Percentiles rank a stretch among this genome's conserved stretches.
Evolutionary conservation across 345 rosid genomes (phyloP).

Genomic region (Lenwebbia sp.): DNA sequence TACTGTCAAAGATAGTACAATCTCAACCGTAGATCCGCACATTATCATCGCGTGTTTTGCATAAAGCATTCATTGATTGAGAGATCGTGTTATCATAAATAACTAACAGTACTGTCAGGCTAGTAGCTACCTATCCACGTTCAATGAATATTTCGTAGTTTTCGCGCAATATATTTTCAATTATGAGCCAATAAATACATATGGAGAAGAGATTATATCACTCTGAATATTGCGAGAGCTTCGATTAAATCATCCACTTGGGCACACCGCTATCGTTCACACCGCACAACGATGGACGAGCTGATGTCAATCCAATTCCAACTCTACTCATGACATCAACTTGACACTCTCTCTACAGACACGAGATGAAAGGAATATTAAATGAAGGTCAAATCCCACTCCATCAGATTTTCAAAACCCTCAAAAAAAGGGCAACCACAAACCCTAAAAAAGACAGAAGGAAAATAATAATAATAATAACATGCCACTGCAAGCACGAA

Average conservation of each 20-base stretch:
- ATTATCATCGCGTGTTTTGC: too few relatives aligned
- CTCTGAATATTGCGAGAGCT: background rate
- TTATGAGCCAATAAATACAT: background rate
- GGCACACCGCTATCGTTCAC: conserved; percentile 1
- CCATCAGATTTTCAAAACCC: conserved; percentile 12
- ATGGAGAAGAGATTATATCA: background rate
- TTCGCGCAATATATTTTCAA: background rate
- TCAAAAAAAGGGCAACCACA: conserved; percentile 36
- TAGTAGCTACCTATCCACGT: too few relatives aligned
- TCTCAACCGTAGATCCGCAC: too few relatives aligned
- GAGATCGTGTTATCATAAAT: too few relatives aligned
- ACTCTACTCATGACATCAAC: too few relatives aligned
- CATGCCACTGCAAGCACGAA: conserved; percentile 9
- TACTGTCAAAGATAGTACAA: too few relatives aligned
- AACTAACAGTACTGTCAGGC: too few relatives aligned
- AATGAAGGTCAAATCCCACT: background rate
- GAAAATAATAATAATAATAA: background rate
- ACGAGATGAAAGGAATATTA: background rate
- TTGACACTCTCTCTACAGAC: background rate
- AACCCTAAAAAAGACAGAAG: conserved; percentile 1
- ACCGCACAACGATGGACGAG: too few relatives aligned
- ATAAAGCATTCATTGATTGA: too few relatives aligned
- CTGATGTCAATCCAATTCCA: background rate
- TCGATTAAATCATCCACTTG: background rate
- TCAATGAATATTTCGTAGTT: background rate